Conservation (phyloP, 345 rosid species). For the Laguncularia racemosa region DNA sequence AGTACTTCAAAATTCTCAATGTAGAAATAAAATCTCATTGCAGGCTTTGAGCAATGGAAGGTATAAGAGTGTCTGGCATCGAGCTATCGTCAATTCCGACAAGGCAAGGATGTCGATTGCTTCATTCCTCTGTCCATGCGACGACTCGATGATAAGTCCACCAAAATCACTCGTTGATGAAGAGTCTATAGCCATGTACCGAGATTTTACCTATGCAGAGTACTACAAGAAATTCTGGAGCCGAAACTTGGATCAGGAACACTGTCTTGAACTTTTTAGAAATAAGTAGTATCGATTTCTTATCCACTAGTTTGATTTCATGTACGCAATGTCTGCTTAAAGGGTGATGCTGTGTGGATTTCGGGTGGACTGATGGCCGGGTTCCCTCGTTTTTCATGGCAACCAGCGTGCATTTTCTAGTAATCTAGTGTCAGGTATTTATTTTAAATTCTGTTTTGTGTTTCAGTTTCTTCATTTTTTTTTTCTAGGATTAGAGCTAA, state of each 20-base stretch:
- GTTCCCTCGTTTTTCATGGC: too few relatives aligned
- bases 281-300: slow-evolving; percentile 9
- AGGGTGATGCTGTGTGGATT: too few relatives aligned
- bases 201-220: slow-evolving; percentile 73
- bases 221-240: slow-evolving; percentile 90
- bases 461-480: too few relatives aligned
- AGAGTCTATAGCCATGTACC: slow-evolving; percentile 44
- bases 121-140: slow-evolving; percentile 65
- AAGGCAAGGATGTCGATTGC: slow-evolving; percentile 64
- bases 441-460: too few relatives aligned
- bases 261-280: slow-evolving; percentile 73
- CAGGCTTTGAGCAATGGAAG: slow-evolving; percentile 83
- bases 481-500: too few relatives aligned
- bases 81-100: slow-evolving; percentile 61
- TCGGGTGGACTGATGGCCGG: too few relatives aligned
- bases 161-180: slow-evolving; percentile 34
- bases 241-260: slow-evolving; percentile 73
- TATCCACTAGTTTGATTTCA: neutral
- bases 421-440: too few relatives aligned
- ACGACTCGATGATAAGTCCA: slow-evolving; percentile 60
- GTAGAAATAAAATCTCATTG: slow-evolving; percentile 2
- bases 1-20: neutral
- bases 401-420: too few relatives aligned
- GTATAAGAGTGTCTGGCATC: slow-evolving; percentile 87
- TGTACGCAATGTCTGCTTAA: neutral